phyloP scores from a whole-genome alignment of 305 asterid species.

The Fraxinus latifolia region DNA sequence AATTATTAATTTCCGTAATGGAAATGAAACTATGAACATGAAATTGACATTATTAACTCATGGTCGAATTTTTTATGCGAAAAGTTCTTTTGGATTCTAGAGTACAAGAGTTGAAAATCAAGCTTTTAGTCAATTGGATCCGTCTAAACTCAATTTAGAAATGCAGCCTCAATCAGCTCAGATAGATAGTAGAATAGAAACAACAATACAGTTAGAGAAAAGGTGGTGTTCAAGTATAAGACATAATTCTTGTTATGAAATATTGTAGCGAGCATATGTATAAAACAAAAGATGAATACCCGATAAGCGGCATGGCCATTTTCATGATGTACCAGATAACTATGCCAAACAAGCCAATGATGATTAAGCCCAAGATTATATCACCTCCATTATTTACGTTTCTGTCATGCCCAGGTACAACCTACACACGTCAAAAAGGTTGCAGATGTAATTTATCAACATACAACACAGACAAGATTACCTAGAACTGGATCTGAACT shows the following conservation, averaged over 20 bases:
- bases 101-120: neutral
- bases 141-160: neutral
- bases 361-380: neutral
- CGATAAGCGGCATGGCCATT: constrained; percentile 3
- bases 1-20: neutral
- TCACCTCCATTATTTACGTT: neutral
- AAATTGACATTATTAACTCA: neutral
- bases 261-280: neutral
- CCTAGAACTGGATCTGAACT: neutral
- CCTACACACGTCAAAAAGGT: neutral
- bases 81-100: neutral
- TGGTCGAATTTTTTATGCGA: neutral
- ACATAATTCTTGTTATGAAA: neutral
- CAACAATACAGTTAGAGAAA: neutral
- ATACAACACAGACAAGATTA: neutral
- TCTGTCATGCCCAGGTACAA: constrained; percentile 1
- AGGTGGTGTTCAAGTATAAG: neutral
- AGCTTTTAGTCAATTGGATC: neutral
- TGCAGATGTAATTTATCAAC: neutral
- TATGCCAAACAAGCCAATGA: neutral
- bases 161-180: neutral
- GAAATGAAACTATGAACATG: neutral
- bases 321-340: neutral
- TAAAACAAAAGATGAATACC: neutral
- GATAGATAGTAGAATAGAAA: neutral